Evolutionary conservation across 2,329 filamentous ascomycete species (phyloP), one percentile per base, ranked within the genome.

Genomic region (Ramichloridium luteum): DNA sequence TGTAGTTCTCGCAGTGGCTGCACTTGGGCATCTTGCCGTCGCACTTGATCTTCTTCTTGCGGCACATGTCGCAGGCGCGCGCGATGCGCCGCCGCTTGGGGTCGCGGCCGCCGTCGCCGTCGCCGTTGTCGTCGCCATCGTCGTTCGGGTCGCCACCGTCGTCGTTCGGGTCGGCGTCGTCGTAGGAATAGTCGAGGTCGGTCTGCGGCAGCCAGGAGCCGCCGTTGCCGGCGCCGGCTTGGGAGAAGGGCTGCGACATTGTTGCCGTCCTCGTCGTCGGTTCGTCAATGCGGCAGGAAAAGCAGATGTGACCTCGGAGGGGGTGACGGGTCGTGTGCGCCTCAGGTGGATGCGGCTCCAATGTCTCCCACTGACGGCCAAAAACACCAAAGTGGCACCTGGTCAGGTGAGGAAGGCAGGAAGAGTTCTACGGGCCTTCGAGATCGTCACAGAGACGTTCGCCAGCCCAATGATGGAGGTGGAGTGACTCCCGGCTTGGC

Each of bases 21-120:
- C 90, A 98, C 38, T 85, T 77, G 22, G 90, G 88, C 60, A 93
- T 74, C 62, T 92, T 93, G 45, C 90, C 88, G 54, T 96, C 90
- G 59, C 88, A 96, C 62, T 96, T 96, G 61, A 96, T 90, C 68
- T 88, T 93, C 61, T 79, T 79, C 63, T 93, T 93, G 48, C 86
- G 72, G 56, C 88, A 96, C 85, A 93, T 92, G 49, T 93, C 86
- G 62, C 85, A 93, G 31, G 85, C 85, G 62, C 83, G 74, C 38
- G 85, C 84, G 48, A 93, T 93, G 50, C 85, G 74, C 58, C 86
- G 72, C 54, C 85, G 71, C 67, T 93, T 96, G 13, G 85, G 74
- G 51, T 94, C 88, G 27, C 60, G 40, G 20, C 33, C 35, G 16
- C 47, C 50, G 16, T 45, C 45, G 17, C 47, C 49, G 11, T 46